Evolutionary conservation across 1,139 yeast genomes (phyloP).

Genomic region (Blastobotrys illinoisensis): DNA sequence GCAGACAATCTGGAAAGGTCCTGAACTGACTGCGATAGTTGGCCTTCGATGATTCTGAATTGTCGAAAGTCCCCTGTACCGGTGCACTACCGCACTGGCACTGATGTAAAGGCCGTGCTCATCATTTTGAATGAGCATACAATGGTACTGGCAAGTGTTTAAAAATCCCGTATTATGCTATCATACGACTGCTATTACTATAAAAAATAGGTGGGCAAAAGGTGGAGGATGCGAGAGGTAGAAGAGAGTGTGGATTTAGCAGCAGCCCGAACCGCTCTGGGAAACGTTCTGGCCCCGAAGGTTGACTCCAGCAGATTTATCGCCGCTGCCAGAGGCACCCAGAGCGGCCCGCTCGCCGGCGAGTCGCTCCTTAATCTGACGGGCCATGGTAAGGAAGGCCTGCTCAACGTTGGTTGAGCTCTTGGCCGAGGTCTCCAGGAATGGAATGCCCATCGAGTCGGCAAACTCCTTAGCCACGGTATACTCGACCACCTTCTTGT

Average conservation of each 20-base stretch:
- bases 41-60: no score
- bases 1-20: no score
- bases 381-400: constrained; percentile 97
- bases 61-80: no score
- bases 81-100: no score
- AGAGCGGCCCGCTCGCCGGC: neutral
- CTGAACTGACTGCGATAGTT: no score
- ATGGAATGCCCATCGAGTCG: constrained; percentile 90
- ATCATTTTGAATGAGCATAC: no score
- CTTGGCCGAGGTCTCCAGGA: constrained; percentile 94
- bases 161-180: neutral
- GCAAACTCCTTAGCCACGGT: constrained; percentile 98
- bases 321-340: constrained; percentile 56
- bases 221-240: neutral
- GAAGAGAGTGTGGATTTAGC: constrained; percentile 38
- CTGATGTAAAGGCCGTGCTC: no score
- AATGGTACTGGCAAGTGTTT: neutral
- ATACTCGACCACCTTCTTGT: constrained; percentile 92
- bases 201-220: neutral
- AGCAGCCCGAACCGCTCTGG: constrained; percentile 67
- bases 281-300: constrained; percentile 85
- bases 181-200: neutral
- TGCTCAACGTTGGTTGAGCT: constrained; percentile 96
- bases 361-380: constrained; percentile 96
- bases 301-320: constrained; percentile 61